These are phyloP conservation scores for Poterioochromonas sp. DNA, from an alignment of 352 stramenopile species.

Conservation along the genomic window DNA sequence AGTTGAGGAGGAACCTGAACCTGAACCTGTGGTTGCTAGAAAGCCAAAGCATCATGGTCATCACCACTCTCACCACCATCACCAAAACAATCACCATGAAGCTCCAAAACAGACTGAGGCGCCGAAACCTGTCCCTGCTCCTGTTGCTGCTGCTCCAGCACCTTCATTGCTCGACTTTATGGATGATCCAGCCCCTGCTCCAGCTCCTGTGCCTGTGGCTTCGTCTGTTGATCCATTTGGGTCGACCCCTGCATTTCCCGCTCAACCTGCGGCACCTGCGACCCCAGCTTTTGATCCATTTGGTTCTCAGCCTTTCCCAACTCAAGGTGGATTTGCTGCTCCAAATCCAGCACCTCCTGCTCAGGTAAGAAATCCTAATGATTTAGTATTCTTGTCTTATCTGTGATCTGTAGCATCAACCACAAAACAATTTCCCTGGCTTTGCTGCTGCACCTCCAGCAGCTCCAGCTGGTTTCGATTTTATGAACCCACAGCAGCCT, in stretches of 20 bases:
- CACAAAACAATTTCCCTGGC: neutral
- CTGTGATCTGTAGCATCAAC: neutral
- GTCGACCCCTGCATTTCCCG: neutral
- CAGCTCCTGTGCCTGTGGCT: neutral
- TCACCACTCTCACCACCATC: neutral
- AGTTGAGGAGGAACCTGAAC: neutral
- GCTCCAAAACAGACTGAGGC: neutral
- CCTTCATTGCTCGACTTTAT: neutral
- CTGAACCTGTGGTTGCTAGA: neutral
- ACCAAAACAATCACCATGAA: neutral
- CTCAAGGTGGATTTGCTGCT: neutral
- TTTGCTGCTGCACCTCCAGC: neutral
- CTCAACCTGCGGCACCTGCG: neutral
- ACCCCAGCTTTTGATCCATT: neutral
- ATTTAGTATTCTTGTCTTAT: neutral
- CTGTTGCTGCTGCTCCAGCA: neutral
- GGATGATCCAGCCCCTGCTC: neutral
- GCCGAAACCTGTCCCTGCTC: neutral
- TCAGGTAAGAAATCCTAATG: neutral
- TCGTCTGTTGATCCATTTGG: neutral
- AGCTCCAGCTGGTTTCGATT: conserved; percentile 1
- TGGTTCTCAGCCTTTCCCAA: no score
- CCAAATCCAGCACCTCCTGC: neutral
- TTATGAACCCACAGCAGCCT: neutral
- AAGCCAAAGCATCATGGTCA: neutral